Percentiles rank a stretch among this genome's conserved stretches.
These are phyloP conservation scores for Saccharomycopsis javanensis DNA, from an alignment of 805 yeast genomes.

Conservation along the genomic window DNA sequence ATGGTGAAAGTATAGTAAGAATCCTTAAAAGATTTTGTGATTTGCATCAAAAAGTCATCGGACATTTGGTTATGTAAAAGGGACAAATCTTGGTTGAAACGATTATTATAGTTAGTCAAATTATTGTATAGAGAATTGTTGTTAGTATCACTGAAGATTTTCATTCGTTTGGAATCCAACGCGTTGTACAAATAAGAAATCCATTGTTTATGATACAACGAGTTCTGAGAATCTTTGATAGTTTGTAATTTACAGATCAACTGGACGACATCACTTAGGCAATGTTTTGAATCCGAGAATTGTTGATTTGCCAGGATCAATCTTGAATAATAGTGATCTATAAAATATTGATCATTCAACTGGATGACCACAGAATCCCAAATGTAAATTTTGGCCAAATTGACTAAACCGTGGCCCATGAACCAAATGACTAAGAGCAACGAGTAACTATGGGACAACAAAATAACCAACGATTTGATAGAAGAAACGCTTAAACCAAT, in stretches of 20 bases:
- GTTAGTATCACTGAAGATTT: not conserved
- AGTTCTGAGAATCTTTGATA: slow-evolving; percentile 10
- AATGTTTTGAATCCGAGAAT: slow-evolving; percentile 51
- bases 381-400: slow-evolving; percentile 42
- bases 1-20: slow-evolving; percentile 45
- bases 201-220: slow-evolving; percentile 41
- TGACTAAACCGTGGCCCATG: slow-evolving; percentile 72
- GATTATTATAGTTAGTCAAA: slow-evolving; percentile 16
- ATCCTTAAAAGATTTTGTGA: slow-evolving; percentile 43
- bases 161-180: not conserved
- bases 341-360: slow-evolving; percentile 29
- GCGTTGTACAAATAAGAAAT: slow-evolving; percentile 36
- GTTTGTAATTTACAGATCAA: slow-evolving; percentile 11
- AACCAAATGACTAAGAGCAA: slow-evolving; percentile 69
- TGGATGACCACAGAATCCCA: slow-evolving; percentile 27
- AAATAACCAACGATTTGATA: slow-evolving; percentile 59
- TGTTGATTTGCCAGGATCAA: slow-evolving; percentile 52
- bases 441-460: slow-evolving; percentile 69
- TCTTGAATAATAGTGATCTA: slow-evolving; percentile 35
- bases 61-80: slow-evolving; percentile 29
- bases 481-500: slow-evolving; percentile 46
- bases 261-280: slow-evolving; percentile 41
- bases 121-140: not conserved
- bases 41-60: slow-evolving; percentile 36
- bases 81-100: slow-evolving; percentile 17